Base-by-base conservation (phyloP, 768 basidiomycete species). In the Trametes coccinea region DNA sequence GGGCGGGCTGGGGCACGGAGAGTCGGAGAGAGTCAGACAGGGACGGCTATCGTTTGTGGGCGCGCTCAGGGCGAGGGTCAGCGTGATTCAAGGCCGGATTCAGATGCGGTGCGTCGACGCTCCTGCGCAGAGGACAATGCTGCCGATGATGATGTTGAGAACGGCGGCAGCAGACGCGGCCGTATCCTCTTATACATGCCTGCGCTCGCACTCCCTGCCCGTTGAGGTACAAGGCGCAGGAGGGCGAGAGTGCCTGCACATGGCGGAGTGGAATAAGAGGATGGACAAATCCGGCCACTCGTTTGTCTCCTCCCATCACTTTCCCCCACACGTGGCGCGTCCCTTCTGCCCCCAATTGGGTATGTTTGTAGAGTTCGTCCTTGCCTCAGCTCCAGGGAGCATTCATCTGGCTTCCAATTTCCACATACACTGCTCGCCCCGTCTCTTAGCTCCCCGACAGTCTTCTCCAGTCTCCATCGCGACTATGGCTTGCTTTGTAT, bases 221-320 rank as follows among this genome's bases (percentile, higher is more conserved):
- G 44, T 62, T 62, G 29, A 65, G 69, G 71, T 30, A 72, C 64
- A 69, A 69, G 60, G 69, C 39, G 48, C 16, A 11, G 8, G 39
- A 22, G 5, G 34, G 22, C 40, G 40, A 40, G 41, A 37, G 53
- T 27, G 14, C n/a, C 16, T 37, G 63, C 67, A 56, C 65, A 67
- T 66, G 69, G 63, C 40, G 49, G 39, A 41, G 41, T 50, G 68
- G 69, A 65, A 72, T 70, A 72, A 72, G 71, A 69, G 68, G 64
- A 72, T 37, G 54, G 53, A 67, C 69, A 53, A 39, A 69, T 69
- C 59, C 49, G 71, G 71, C 59, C 29, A 47, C 33, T 67, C 59
- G 71, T 66, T 72, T 72, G 68, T 72, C 30, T 46, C 55, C 34
- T 48, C 47, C 22, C 34, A 37, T 37, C 34, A 37, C 33, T 34